Evolutionary conservation across 106 monocot genomes (phyloP).

Genomic region (Dioscorea alata): DNA sequence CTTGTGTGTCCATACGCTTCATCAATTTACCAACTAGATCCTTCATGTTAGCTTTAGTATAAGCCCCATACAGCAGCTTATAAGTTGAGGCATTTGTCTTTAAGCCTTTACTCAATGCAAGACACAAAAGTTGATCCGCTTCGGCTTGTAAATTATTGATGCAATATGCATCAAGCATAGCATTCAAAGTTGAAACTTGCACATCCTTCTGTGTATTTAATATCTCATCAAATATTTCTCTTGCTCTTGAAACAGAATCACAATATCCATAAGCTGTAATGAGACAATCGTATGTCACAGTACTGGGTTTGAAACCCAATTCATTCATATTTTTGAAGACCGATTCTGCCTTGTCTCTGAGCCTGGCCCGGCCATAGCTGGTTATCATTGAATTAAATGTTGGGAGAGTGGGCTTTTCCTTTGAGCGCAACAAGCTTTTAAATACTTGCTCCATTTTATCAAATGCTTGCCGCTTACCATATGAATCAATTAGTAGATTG

Average conservation of each 20-base stretch:
- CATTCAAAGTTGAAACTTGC: constrained; percentile 75
- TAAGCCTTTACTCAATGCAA: constrained; percentile 31
- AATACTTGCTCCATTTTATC: constrained; percentile 99
- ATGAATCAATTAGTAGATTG: constrained; percentile 88
- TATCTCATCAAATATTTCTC: constrained; percentile 79
- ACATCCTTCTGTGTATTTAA: constrained; percentile 30
- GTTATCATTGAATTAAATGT: constrained; percentile 96
- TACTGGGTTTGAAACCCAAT: constrained; percentile 67
- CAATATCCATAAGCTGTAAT: constrained; percentile 84
- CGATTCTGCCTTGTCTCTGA: constrained; percentile 69
- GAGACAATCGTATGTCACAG: constrained; percentile 76
- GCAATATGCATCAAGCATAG: constrained; percentile 92
- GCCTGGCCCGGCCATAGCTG: constrained; percentile 79
- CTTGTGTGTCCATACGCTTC: constrained; percentile 62
- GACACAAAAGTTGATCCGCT: constrained; percentile 63
- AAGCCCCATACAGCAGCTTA: constrained; percentile 81
- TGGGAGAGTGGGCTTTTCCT: constrained; percentile 70
- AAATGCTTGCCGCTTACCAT: constrained; percentile 75
- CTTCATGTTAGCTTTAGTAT: constrained; percentile 67
- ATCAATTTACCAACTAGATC: constrained; percentile 59
- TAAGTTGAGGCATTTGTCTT: constrained; percentile 64
- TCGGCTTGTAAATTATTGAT: constrained; percentile 60
- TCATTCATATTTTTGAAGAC: constrained; percentile 55
- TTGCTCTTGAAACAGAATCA: constrained; percentile 64
- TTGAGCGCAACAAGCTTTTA: constrained; percentile 74